Base-by-base conservation (phyloP, 345 rosid genomes). In the Arabis alpina region DNA sequence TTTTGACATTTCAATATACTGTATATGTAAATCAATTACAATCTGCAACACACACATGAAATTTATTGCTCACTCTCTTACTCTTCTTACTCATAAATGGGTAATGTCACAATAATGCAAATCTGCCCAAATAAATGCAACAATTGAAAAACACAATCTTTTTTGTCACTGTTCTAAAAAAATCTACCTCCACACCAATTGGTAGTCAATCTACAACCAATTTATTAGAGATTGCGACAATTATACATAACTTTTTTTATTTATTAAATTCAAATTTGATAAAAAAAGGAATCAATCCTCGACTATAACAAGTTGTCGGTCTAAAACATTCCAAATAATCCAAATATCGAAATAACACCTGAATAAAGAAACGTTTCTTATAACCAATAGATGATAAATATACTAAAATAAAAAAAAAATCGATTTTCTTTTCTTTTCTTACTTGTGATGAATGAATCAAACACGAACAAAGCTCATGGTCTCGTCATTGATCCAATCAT, bases 401-500 rank as follows among this genome's bases (percentile, higher is more conserved):
- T 27, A 32, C 5, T 54, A 34, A 4, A 12, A 14, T 23, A 47
- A 50, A n/a, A n/a, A n/a, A n/a, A n/a, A n/a, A n/a, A n/a, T n/a
- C 37, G 19, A 10, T 54, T 28, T 23, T 49, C 27, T 51, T 12
- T 3, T 9, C 4, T 27, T 42, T 57, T 71, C 60, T 49, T 65
- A 73, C 71, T 56, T 56, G 64, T 40, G 44, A 32, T 58, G 48
- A 52, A 58, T 65, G 4, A 19, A 19, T 19, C 66, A 65, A 52
- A 58, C 65, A 65, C 72, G 78, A 69, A 75, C 19, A 42, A 63
- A 75, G 60, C 70, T 75, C 79, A 75, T 61, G 6, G 68, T 30
- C 36, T 76, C 79, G 24, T 76, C 75, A 10, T 70, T 76, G 75
- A 76, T 76, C 79, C 79, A 76, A 64, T 70, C 75, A 50, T 68